Evolutionary conservation across 225 moss, liverwort and hornwort species (phyloP).

Genomic region (Sphagnum contortum): DNA sequence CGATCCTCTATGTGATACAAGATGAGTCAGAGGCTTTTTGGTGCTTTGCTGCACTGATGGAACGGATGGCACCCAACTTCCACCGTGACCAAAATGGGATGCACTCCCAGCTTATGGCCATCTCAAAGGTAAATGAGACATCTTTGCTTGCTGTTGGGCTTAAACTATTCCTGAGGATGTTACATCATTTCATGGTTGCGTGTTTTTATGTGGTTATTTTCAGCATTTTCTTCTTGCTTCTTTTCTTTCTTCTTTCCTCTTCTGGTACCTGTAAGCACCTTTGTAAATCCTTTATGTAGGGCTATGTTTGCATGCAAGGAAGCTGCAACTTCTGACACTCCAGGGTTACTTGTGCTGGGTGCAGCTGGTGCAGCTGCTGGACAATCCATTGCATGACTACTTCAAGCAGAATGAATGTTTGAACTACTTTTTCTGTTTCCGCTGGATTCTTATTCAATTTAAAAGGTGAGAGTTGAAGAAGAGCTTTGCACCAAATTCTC

Average conservation of each 20-base stretch:
- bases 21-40: constrained; percentile 97
- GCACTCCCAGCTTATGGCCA: constrained; percentile 91
- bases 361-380: constrained; percentile 92
- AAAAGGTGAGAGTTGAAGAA: constrained; percentile 57
- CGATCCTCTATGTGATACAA: constrained; percentile 76
- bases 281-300: too few relatives aligned
- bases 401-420: constrained; percentile 91
- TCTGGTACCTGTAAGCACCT: neutral
- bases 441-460: constrained; percentile 97
- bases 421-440: constrained; percentile 99
- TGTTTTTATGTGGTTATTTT: too few relatives aligned
- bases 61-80: constrained; percentile 97
- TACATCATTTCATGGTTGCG: too few relatives aligned
- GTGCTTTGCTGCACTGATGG: constrained; percentile 97
- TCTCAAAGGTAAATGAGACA: constrained; percentile 53
- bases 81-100: constrained; percentile 98
- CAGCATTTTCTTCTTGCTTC: too few relatives aligned
- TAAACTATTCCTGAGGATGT: too few relatives aligned
- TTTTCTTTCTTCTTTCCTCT: too few relatives aligned
- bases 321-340: neutral
- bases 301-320: too few relatives aligned
- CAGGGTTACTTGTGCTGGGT: neutral
- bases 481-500: too few relatives aligned
- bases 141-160: too few relatives aligned
- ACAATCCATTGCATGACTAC: constrained; percentile 86